phyloP scores from a whole-genome alignment of 176 grass and related monocot species.

The Lolium multiflorum region DNA sequence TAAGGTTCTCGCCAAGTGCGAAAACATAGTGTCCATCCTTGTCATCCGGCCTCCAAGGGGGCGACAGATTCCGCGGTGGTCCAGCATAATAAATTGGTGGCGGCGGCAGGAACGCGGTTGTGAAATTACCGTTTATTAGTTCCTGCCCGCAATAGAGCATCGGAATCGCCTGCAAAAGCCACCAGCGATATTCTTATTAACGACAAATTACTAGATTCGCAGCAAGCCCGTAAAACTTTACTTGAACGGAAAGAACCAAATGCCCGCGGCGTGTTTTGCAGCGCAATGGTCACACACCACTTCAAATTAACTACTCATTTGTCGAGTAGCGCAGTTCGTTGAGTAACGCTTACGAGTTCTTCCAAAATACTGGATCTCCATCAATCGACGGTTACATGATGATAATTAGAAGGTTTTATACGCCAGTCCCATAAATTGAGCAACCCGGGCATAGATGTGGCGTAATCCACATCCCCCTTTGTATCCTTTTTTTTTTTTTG shows the following conservation, averaged over 20 bases:
- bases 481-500: neutral
- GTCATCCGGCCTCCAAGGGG: constrained; percentile 84
- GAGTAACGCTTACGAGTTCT: neutral
- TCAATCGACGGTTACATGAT: neutral
- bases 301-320: neutral
- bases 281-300: neutral
- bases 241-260: constrained; percentile 3
- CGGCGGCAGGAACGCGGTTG: constrained; percentile 59
- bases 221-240: neutral
- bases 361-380: neutral
- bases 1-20: constrained; percentile 76
- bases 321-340: neutral
- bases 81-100: constrained; percentile 64
- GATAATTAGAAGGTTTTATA: neutral
- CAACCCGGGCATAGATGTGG: neutral
- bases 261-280: neutral
- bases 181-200: constrained; percentile 12
- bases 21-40: constrained; percentile 96
- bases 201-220: neutral
- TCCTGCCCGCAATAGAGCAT: constrained; percentile 88
- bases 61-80: constrained; percentile 61
- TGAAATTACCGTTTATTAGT: constrained; percentile 62
- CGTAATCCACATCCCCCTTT: neutral
- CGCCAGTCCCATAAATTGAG: neutral
- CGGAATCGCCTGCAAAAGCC: constrained; percentile 69